These are phyloP conservation scores for Phlyctochytrium arcticum DNA, from an alignment of 192 early-diverging fungal species.

Conservation along the genomic window DNA sequence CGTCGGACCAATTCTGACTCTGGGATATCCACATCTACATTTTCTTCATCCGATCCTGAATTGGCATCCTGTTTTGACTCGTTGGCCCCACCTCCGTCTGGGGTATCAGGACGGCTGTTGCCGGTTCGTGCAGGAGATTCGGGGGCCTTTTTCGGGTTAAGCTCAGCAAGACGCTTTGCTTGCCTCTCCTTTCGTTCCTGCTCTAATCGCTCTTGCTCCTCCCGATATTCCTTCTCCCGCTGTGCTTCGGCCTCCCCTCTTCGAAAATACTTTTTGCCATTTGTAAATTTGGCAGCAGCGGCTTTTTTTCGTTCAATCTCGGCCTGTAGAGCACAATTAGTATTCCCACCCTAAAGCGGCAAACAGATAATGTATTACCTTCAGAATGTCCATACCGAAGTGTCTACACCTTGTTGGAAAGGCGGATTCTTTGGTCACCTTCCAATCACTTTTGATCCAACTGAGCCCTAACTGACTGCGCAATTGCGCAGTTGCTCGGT, in stretches of 20 bases:
- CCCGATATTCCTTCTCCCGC: constrained; percentile 55
- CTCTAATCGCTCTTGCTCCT: constrained; percentile 46
- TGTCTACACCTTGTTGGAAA: too few relatives aligned
- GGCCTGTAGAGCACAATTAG: too few relatives aligned
- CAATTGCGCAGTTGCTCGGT: too few relatives aligned
- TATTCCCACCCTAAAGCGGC: too few relatives aligned
- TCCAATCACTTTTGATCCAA: too few relatives aligned
- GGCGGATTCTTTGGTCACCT: too few relatives aligned
- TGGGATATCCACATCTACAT: constrained; percentile 53
- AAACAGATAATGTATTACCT: too few relatives aligned
- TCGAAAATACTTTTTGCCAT: constrained; percentile 76
- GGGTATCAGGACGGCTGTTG: neutral
- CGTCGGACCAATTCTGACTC: constrained; percentile 75
- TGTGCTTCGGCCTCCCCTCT: constrained; percentile 73
- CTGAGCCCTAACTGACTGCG: too few relatives aligned
- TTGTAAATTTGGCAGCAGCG: constrained; percentile 31
- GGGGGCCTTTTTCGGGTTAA: too few relatives aligned
- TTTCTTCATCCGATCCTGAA: neutral
- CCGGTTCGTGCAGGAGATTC: neutral
- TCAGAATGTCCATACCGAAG: too few relatives aligned
- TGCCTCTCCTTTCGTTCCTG: constrained; percentile 42
- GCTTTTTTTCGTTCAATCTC: constrained; percentile 76
- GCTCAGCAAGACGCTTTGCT: constrained; percentile 7
- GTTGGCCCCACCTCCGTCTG: neutral
- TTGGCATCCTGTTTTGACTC: neutral